phyloP scores from a whole-genome alignment of 768 basidiomycete genomes.

The Suillus decipiens region DNA sequence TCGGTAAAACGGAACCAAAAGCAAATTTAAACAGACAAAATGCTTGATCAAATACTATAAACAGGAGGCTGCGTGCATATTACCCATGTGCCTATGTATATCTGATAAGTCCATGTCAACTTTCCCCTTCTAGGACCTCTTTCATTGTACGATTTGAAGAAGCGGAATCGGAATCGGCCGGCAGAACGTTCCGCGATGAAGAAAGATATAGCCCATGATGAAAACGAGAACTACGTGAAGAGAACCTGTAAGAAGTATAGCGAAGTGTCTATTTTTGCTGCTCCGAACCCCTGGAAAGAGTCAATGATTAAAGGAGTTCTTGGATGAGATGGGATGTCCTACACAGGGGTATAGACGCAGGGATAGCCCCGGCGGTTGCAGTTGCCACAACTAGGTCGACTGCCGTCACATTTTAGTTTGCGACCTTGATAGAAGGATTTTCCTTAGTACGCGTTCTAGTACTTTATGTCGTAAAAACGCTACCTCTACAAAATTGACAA shows the following conservation, averaged over 20 bases:
- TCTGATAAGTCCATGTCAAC: conserved; percentile 21
- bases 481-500: conserved; percentile 73
- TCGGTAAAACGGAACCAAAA: not conserved
- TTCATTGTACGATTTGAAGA: conserved; percentile 5
- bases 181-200: conserved; percentile 24
- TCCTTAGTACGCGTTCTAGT: not conserved
- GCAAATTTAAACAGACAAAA: not conserved
- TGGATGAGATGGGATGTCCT: conserved; percentile 31
- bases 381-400: conserved; percentile 62
- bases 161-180: conserved; percentile 14
- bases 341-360: conserved; percentile 69
- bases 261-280: conserved; percentile 32
- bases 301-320: conserved; percentile 16
- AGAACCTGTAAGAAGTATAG: conserved; percentile 16
- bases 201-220: conserved; percentile 8
- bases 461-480: conserved; percentile 8
- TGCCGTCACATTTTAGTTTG: conserved; percentile 74
- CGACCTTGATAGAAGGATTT: conserved; percentile 43
- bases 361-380: conserved; percentile 60
- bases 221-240: conserved; percentile 16
- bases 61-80: conserved; percentile 14
- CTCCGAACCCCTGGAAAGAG: conserved; percentile 23
- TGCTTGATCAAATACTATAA: conserved; percentile 10
- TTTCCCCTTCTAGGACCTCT: conserved; percentile 12
- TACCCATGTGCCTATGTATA: conserved; percentile 28